These are phyloP conservation scores for Eucalyptus marginata DNA, from an alignment of 345 rosid species.

Conservation along the genomic window DNA sequence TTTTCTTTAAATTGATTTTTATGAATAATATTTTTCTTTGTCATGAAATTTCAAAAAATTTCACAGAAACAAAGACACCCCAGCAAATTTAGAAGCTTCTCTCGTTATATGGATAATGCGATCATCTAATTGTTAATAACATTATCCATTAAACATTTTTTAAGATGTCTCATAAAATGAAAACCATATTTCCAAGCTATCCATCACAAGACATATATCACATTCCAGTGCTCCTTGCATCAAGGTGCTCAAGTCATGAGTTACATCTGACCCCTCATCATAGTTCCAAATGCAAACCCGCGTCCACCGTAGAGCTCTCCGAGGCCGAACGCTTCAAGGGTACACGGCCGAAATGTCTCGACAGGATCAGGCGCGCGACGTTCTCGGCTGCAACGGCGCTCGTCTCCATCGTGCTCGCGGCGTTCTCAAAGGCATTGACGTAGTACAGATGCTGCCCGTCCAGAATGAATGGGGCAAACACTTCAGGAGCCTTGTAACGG, in stretches of 20 bases:
- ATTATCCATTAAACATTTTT: neutral
- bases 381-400: constrained; percentile 93
- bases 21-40: neutral
- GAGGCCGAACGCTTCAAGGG: constrained; percentile 3
- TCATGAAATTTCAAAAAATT: neutral
- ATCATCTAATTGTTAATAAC: neutral
- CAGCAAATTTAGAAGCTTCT: neutral
- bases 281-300: constrained; percentile 26
- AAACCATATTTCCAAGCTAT: neutral
- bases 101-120: accelerated
- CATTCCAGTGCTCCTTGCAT: neutral
- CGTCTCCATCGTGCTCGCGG: constrained; percentile 92
- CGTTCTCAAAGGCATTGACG: constrained; percentile 85
- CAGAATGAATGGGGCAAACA: constrained; percentile 73
- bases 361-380: constrained; percentile 66
- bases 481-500: constrained; percentile 72
- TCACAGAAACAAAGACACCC: neutral
- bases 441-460: constrained; percentile 76
- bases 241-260: accelerated
- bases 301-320: constrained; percentile 7
- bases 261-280: constrained; percentile 3
- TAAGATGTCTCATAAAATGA: neutral
- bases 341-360: constrained; percentile 27
- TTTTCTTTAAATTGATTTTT: neutral
- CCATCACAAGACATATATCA: neutral